Base-by-base conservation (phyloP, 2,329 filamentous ascomycete genomes). In the Claviceps capensis region DNA sequence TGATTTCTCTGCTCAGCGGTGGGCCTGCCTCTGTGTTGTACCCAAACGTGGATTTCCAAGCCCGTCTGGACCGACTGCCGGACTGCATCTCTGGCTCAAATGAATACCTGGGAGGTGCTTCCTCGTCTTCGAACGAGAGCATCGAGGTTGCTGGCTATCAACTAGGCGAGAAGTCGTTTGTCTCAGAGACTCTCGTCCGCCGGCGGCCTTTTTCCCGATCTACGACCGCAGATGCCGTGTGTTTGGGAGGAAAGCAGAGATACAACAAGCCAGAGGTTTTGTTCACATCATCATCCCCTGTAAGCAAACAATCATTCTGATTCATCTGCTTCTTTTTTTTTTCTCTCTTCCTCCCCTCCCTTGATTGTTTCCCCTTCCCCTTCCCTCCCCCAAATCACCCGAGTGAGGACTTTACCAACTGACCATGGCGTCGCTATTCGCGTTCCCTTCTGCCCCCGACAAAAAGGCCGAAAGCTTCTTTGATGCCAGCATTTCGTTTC, bases 31-130 rank as follows among this genome's bases (percentile, higher is more conserved):
- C 43, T 8, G 5, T n/a, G 23, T 26, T 36, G 23, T 41, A 44
- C 8, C 40, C 52, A 26, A 41, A 48, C 34, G 11, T 34, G 13
- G 48, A 53, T 14, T 45, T 53, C 22, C 44, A 40, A n/a, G 40
- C 38, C 22, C 52, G 48, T 23, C 52, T 53, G 5, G 44, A 44
- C 40, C 44, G 44, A 40, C 9, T 53, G 40, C 48, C 50, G 22
- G 30, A 36, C 7, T 53, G 48, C 26, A 48, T 51, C 22, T 22
- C 48, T 4, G 38, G 48, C 3, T 19, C 48, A 9, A 34, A 42
- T 16, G 45, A 8, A 17, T 16, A 44, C 5, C 7, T 5, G 22
- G 36, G n/a, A 8, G 23, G 41, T 7, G n/a, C 22, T 16, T n/a
- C 19, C 9, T 44, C 40, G 19, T 17, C 9, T 13, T 30, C 30